Percentiles rank a stretch among this genome's conserved stretches.
phyloP scores from a whole-genome alignment of 1,284 basidiomycete genomes.

The Agaricales sp. region DNA sequence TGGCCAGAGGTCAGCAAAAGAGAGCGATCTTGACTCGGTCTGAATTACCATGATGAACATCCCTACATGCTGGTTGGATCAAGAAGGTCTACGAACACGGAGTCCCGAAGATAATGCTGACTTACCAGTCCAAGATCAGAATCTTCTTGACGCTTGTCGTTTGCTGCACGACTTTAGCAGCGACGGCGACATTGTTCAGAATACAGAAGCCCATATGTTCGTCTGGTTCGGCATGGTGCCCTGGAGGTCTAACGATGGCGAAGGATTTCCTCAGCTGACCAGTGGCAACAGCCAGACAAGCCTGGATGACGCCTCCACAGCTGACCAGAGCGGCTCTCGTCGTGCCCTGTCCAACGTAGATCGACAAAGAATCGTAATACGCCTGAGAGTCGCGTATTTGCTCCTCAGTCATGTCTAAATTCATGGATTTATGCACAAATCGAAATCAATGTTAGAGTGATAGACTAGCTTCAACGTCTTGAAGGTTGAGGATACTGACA shows the following conservation, averaged over 20 bases:
- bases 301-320: conserved; percentile 92
- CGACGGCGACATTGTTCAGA: conserved; percentile 97
- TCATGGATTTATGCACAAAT: conserved; percentile 10
- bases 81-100: not conserved
- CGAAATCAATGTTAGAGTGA: too few relatives aligned
- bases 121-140: conserved; percentile 92
- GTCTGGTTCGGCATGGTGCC: conserved; percentile 97
- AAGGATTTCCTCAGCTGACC: conserved; percentile 81
- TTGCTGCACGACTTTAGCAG: conserved; percentile 71
- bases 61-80: conserved; percentile 42
- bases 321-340: conserved; percentile 81
- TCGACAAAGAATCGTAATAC: conserved; percentile 83
- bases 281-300: conserved; percentile 78
- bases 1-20: not conserved
- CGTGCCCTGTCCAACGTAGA: conserved; percentile 86
- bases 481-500: conserved; percentile 34
- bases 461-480: too few relatives aligned
- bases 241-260: conserved; percentile 94
- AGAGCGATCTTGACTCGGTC: too few relatives aligned
- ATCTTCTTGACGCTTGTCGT: conserved; percentile 66
- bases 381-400: conserved; percentile 62
- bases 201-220: conserved; percentile 99
- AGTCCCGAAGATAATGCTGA: conserved; percentile 12
- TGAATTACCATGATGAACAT: conserved; percentile 84
- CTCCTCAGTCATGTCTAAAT: conserved; percentile 60